These are phyloP conservation scores for Endothia cerciana DNA, from an alignment of 2,329 filamentous ascomycete species.

Conservation along the genomic window DNA sequence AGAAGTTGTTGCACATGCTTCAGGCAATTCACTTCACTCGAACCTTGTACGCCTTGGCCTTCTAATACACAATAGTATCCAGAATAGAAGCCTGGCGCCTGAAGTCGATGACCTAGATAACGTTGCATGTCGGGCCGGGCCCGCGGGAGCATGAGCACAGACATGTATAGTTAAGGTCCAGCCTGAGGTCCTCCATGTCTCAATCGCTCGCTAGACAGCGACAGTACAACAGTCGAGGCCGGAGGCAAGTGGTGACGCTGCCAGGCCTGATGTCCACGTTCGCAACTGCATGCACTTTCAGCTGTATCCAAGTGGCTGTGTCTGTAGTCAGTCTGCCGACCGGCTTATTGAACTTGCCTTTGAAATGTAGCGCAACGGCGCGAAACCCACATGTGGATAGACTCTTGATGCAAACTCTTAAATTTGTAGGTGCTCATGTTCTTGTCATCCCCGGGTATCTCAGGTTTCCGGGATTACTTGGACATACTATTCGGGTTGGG, in stretches of 20 bases:
- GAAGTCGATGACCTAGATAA: neutral
- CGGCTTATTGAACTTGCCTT: neutral
- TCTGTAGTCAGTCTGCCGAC: neutral
- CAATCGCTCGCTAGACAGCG: neutral
- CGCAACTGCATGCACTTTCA: neutral
- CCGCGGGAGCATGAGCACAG: neutral
- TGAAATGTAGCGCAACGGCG: neutral
- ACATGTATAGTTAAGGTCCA: too few relatives aligned
- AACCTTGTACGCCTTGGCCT: neutral
- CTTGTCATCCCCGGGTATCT: neutral
- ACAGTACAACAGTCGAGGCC: too few relatives aligned
- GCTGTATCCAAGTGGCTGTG: neutral
- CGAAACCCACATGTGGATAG: neutral
- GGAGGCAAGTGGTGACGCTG: too few relatives aligned
- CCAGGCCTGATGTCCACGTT: neutral
- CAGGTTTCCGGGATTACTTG: neutral
- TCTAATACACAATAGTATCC: neutral
- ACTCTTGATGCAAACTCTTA: neutral
- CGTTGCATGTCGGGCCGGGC: neutral
- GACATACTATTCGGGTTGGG: too few relatives aligned
- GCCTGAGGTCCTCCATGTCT: neutral
- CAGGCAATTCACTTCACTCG: neutral
- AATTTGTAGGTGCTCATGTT: neutral
- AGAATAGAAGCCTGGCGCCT: neutral
- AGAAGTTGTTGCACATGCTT: neutral